Conservation (phyloP, 495 filamentous ascomycete species). For the Aspergillus steynii region DNA sequence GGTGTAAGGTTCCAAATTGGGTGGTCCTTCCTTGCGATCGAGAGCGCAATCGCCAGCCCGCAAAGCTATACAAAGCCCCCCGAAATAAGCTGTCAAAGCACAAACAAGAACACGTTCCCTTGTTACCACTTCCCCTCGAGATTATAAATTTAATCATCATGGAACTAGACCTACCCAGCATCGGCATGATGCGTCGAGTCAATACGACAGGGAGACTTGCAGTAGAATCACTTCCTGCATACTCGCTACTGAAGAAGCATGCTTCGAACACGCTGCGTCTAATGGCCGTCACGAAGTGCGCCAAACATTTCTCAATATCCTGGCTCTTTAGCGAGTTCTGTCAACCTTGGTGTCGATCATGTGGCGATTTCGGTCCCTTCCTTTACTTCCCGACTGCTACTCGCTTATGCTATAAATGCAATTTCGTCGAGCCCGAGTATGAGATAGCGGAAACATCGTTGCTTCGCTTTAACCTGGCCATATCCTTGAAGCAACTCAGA, state of each 20-base stretch:
- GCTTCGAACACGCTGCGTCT: slow-evolving; percentile 10
- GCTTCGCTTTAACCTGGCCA: slow-evolving; percentile 6
- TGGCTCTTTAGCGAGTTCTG: slow-evolving; percentile 15
- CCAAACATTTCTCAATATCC: slow-evolving; percentile 11
- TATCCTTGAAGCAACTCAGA: slow-evolving; percentile 5
- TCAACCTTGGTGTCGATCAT: slow-evolving; percentile 17
- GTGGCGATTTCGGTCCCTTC: slow-evolving; percentile 14
- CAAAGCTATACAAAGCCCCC: slow-evolving; percentile 15
- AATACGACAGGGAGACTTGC: slow-evolving; percentile 1
- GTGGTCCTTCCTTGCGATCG: neutral
- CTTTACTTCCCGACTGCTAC: slow-evolving; percentile 17
- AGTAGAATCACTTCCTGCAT: slow-evolving; percentile 14
- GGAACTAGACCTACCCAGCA: slow-evolving; percentile 11
- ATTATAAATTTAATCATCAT: slow-evolving; percentile 11
- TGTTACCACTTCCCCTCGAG: slow-evolving; percentile 7
- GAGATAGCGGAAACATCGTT: neutral
- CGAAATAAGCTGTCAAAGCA: neutral
- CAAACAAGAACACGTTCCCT: neutral
- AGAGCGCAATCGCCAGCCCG: neutral
- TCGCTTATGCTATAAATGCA: slow-evolving; percentile 18
- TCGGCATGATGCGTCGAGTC: slow-evolving; percentile 15
- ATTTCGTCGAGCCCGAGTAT: slow-evolving; percentile 7
- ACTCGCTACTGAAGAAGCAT: slow-evolving; percentile 11
- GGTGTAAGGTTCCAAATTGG: neutral
- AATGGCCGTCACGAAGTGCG: slow-evolving; percentile 8